Percentiles rank a stretch among this genome's conserved stretches.
These are phyloP conservation scores for Fusarium sp. DNA, from an alignment of 2,329 filamentous ascomycete species.

Conservation along the genomic window DNA sequence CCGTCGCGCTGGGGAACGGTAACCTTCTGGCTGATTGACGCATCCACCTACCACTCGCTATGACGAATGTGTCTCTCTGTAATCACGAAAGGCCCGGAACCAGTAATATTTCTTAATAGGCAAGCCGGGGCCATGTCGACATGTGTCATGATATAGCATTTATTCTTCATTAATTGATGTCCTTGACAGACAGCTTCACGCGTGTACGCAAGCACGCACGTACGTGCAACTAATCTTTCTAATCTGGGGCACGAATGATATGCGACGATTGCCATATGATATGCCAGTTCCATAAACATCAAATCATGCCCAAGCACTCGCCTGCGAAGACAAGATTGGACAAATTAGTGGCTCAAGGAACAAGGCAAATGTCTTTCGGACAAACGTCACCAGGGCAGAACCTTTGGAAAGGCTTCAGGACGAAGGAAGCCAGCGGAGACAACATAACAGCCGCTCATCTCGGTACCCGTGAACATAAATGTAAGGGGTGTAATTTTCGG, in stretches of 20 bases:
- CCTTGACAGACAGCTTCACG: slow-evolving; percentile 33
- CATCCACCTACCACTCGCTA: slow-evolving; percentile 1
- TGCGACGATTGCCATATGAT: slow-evolving; percentile 3
- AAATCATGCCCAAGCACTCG: not conserved
- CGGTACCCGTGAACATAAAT: slow-evolving; percentile 29
- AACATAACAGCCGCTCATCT: slow-evolving; percentile 8
- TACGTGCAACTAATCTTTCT: slow-evolving; percentile 32
- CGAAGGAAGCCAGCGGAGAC: not conserved
- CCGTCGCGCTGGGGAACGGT: slow-evolving; percentile 33
- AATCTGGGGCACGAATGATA: slow-evolving; percentile 17
- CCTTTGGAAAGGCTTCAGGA: slow-evolving; percentile 5
- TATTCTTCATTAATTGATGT: slow-evolving; percentile 47
- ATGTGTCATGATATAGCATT: slow-evolving; percentile 49
- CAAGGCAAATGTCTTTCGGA: slow-evolving; percentile 2
- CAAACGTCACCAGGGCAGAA: slow-evolving; percentile 8
- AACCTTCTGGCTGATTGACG: slow-evolving; percentile 4
- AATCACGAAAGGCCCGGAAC: slow-evolving; percentile 34
- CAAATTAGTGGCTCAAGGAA: not conserved
- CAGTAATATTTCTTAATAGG: slow-evolving; percentile 40
- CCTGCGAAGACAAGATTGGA: not conserved
- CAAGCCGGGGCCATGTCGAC: slow-evolving; percentile 38
- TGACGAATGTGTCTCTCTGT: not conserved
- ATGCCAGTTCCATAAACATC: slow-evolving; percentile 3
- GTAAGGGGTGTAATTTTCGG: slow-evolving; percentile 23
- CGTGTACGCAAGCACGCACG: slow-evolving; percentile 10